Evolutionary conservation across 2,329 filamentous ascomycete species (phyloP).

Genomic region (Microcyclosporella mali): DNA sequence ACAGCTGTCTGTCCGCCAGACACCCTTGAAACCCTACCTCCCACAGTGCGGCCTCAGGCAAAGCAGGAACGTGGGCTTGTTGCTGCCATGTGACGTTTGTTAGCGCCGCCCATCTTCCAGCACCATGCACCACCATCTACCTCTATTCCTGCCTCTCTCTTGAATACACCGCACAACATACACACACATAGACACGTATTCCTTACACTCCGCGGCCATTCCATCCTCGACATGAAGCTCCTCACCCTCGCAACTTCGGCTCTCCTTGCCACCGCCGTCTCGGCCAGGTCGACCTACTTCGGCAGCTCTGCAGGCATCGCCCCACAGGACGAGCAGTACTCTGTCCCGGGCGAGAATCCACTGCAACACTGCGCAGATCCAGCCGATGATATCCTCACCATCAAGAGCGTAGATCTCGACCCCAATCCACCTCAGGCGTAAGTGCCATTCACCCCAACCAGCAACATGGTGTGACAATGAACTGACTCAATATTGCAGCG

Average conservation of each 20-base stretch:
- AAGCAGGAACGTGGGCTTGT: no score
- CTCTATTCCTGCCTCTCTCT: neutral
- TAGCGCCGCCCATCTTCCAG: neutral
- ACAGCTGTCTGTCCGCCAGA: no score
- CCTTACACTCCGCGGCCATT: neutral
- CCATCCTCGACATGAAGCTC: conserved; percentile 31
- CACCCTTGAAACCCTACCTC: no score
- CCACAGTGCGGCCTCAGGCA: no score
- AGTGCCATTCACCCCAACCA: conserved; percentile 9
- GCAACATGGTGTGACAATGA: neutral
- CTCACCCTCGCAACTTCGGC: conserved; percentile 22
- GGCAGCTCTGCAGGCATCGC: conserved; percentile 14
- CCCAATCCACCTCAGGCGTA: conserved; percentile 88
- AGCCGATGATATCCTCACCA: conserved; percentile 62
- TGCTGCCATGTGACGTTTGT: neutral
- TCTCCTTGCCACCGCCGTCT: conserved; percentile 25
- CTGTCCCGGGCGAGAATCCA: conserved; percentile 79
- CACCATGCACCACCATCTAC: neutral
- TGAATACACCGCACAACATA: neutral
- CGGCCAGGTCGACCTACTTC: conserved; percentile 24
- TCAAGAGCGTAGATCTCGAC: conserved; percentile 70
- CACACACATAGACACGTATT: conserved; percentile 1
- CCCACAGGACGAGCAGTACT: conserved; percentile 43
- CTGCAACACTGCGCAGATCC: conserved; percentile 72
- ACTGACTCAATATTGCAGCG: conserved; percentile 49